These are phyloP conservation scores for Tritrichomonas musculus DNA, from an alignment of 208 protist species.

Conservation along the genomic window DNA sequence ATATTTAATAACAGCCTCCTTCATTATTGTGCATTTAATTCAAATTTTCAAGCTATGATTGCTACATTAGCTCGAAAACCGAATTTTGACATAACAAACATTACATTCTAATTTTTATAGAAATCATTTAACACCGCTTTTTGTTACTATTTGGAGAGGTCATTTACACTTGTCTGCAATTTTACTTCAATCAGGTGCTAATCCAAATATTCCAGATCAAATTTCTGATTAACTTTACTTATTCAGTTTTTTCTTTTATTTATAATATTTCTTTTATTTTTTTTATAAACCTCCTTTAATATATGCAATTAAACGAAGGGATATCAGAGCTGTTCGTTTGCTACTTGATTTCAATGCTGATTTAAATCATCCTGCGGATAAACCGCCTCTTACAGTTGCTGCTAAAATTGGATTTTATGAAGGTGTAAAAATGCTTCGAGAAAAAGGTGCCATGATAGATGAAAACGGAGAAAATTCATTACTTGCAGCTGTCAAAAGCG, in stretches of 20 bases:
- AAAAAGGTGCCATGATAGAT: not conserved
- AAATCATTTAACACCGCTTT: not conserved
- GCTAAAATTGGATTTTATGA: not conserved
- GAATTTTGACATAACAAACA: not conserved
- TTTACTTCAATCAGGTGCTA: not conserved
- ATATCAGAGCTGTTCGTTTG: not conserved
- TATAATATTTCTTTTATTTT: not conserved
- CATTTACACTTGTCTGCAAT: not conserved
- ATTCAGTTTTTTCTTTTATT: too few species aligned
- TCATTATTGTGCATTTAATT: not conserved
- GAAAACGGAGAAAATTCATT: not conserved
- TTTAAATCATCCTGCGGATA: not conserved
- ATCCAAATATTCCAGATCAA: not conserved
- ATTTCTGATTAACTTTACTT: not conserved
- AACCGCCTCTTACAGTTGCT: not conserved
- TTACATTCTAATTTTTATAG: not conserved
- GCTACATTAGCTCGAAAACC: not conserved
- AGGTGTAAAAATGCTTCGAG: not conserved
- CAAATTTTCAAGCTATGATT: not conserved
- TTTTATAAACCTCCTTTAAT: not conserved
- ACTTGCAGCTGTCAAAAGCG: not conserved
- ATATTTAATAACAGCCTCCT: not conserved
- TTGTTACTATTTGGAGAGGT: slow-evolving; percentile 2
- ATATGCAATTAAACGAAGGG: not conserved
- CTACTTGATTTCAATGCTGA: not conserved